phyloP scores from a whole-genome alignment of 2,329 filamentous ascomycete genomes.

The Xylariomycetidae sp. region DNA sequence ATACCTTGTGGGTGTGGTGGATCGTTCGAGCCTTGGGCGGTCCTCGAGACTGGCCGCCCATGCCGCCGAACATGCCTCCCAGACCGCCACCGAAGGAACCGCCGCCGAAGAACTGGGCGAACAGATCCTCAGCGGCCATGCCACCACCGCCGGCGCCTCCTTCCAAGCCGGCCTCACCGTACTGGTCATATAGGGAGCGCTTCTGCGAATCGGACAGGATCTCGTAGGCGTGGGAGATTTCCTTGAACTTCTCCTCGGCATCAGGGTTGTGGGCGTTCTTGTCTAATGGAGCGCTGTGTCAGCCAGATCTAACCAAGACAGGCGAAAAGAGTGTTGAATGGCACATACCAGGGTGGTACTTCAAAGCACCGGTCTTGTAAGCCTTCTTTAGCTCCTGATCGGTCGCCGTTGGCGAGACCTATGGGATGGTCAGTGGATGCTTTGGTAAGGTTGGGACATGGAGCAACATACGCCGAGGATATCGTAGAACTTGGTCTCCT shows the following conservation, averaged over 20 bases:
- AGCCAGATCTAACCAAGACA: background rate
- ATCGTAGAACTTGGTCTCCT: constrained; percentile 76
- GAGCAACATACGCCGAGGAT: constrained; percentile 61
- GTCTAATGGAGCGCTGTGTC: constrained; percentile 46
- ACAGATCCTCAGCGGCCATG: constrained; percentile 94
- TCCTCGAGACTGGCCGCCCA: constrained; percentile 72
- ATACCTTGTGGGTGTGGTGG: constrained; percentile 97
- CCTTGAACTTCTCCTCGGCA: constrained; percentile 97
- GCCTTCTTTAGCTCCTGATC: constrained; percentile 88
- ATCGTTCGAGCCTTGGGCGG: constrained; percentile 90
- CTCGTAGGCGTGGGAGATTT: constrained; percentile 93
- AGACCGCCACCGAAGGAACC: constrained; percentile 66
- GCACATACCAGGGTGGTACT: constrained; percentile 72
- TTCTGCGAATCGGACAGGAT: constrained; percentile 88
- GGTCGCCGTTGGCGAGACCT: constrained; percentile 74
- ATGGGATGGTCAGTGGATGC: constrained; percentile 10
- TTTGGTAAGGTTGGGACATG: background rate
- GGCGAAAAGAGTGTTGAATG: background rate
- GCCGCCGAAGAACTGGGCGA: constrained; percentile 91
- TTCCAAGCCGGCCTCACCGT: constrained; percentile 94
- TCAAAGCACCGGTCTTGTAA: constrained; percentile 77
- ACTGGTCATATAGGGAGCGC: constrained; percentile 89
- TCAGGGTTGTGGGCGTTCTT: constrained; percentile 94
- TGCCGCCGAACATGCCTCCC: constrained; percentile 70
- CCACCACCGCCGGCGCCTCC: constrained; percentile 74